These are phyloP conservation scores for Cynara cardunculus DNA, from an alignment of 129 eudicot species.

Conservation along the genomic window DNA sequence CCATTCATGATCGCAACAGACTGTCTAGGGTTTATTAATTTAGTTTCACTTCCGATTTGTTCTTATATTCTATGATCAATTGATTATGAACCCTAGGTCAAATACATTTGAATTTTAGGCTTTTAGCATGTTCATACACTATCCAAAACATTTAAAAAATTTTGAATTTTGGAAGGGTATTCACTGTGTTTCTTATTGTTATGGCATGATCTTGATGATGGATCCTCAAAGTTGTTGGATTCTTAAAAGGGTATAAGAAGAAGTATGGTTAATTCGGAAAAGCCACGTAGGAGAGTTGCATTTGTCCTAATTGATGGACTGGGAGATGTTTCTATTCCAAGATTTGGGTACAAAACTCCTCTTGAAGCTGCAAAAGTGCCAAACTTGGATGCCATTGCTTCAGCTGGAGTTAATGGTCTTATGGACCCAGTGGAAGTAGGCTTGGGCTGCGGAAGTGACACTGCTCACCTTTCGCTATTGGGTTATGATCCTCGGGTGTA, in stretches of 20 bases:
- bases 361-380: conserved; percentile 69
- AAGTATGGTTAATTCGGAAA: conserved; percentile 43
- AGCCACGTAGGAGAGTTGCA: conserved; percentile 70
- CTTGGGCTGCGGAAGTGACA: conserved; percentile 87
- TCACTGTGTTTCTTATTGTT: conserved; percentile 1
- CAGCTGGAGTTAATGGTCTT: conserved; percentile 88
- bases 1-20: not conserved
- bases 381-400: conserved; percentile 82
- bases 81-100: conserved; percentile 15
- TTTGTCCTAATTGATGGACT: conserved; percentile 87
- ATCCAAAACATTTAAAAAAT: not conserved
- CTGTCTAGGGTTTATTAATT: conserved; percentile 6
- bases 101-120: not conserved
- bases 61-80: not conserved
- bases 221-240: conserved; percentile 10
- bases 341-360: conserved; percentile 79
- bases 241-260: conserved; percentile 7
- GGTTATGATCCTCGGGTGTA: conserved; percentile 93
- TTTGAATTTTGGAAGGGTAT: not conserved
- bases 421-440: conserved; percentile 99
- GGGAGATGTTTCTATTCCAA: conserved; percentile 90
- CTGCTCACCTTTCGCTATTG: conserved; percentile 85
- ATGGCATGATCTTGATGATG: conserved; percentile 7
- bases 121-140: not conserved
- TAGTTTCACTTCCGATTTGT: not conserved